phyloP scores from a whole-genome alignment of 441 rosid genomes.

The Melastoma candidum region DNA sequence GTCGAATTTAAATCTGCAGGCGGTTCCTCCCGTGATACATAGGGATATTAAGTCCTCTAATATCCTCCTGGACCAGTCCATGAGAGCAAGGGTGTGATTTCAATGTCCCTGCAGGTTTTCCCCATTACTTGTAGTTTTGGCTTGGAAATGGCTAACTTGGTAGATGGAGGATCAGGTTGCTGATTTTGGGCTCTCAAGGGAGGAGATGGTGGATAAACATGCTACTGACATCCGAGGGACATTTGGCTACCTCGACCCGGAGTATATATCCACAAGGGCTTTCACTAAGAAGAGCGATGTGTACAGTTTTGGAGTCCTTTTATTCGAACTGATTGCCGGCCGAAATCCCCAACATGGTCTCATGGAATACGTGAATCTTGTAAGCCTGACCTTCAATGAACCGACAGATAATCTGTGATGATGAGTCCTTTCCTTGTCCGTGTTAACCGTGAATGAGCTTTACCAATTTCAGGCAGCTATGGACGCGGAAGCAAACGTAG shows the following conservation, averaged over 20 bases:
- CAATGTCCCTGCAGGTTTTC: too few relatives aligned
- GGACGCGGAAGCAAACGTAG: conserved; percentile 67
- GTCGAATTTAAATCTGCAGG: conserved; percentile 34
- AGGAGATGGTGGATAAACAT: conserved; percentile 76
- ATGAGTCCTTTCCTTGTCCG: too few relatives aligned
- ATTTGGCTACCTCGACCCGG: conserved; percentile 96
- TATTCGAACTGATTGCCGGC: conserved; percentile 61
- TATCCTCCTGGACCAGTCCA: conserved; percentile 83
- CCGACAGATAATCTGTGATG: too few relatives aligned
- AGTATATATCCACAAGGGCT: conserved; percentile 70
- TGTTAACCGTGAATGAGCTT: too few relatives aligned
- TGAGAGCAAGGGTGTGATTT: conserved; percentile 80
- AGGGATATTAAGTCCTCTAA: conserved; percentile 93
- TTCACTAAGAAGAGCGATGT: conserved; percentile 96
- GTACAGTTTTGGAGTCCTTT: conserved; percentile 87
- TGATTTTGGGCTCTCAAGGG: conserved; percentile 97
- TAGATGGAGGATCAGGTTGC: conserved; percentile 48
- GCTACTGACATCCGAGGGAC: conserved; percentile 83
- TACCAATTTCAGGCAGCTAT: conserved; percentile 60
- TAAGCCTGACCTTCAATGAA: conserved; percentile 25
- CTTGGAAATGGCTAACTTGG: conserved; percentile 2
- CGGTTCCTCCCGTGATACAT: conserved; percentile 93
- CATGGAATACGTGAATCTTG: conserved; percentile 89
- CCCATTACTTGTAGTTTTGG: too few relatives aligned
- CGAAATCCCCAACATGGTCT: conserved; percentile 95